Evolutionary conservation across 192 early-diverging fungal genomes (phyloP), one percentile per base, ranked within the genome.

Genomic region (Gonapodya prolifera): DNA sequence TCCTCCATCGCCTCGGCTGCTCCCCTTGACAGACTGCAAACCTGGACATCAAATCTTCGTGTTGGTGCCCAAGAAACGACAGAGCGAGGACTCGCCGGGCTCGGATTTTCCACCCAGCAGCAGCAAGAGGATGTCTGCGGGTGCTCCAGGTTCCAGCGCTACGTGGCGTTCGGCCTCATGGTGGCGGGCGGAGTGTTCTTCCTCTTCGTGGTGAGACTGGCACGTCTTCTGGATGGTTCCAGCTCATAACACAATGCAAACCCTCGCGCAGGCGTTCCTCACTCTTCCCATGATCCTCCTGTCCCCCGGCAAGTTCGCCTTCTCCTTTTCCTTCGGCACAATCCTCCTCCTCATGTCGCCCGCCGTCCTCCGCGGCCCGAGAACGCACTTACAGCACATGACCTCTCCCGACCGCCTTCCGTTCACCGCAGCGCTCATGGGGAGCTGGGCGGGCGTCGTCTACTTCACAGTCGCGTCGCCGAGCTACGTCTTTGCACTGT

Each of bases 381-480:
- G 86, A 34, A 89, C 94, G 2, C 94, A 96, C 80, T 75, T 94
- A 34, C 85, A 87, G 77, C 94, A 96, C 77, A 84, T 96, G 82
- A 82, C 94, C 34, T 92, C 92, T 18, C 80, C 80, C 70, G 92
- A 94, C 69, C 86, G 97, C 35, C 75, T 95, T 34, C 87, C 93
- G 30, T 97, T 96, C 77, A 95, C 94, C 0, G 75, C 81, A 18
- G 82, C 88, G 2, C 97, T 79, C 81, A 97, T 61, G 91, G 89
- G 30, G 92, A 92, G 31, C 91, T 99, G 86, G 81, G 86, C 33
- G 82, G n/a, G 94, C 70, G 96, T 95, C 0, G 85, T 99, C 75
- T 97, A 93, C 76, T 92, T 91, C 80, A 91, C 93, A 31, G 76
- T 96, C 33, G 87, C 87, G 70, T 45, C 80, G 34, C 77, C 83